Base-by-base conservation (phyloP, 371 early-diverging fungal genomes). In the Basidiobolus meristosporus region DNA sequence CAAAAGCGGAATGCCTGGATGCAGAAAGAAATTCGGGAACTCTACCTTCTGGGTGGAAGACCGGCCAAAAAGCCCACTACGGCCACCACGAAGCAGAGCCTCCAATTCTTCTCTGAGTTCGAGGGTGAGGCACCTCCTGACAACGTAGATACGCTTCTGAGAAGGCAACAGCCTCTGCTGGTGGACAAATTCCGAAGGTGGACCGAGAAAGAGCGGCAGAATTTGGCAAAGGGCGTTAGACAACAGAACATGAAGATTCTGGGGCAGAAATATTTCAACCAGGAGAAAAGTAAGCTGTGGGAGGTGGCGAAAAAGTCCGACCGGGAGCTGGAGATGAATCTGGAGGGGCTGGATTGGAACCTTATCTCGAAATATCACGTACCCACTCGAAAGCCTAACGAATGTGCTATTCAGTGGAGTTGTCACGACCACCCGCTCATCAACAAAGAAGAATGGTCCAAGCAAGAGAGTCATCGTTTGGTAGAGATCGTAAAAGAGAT, bases 391-490 rank as follows among this genome's bases (percentile, higher is more conserved):
- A 64, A 65, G 11, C 54, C 77, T 1, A 60, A 53, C 11, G 80
- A 83, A 52, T 85, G 83, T 40, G 56, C 70, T 23, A 85, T 82
- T 35, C 82, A 77, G 45, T 85, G 84, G 83, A 75, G 77, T 3
- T 69, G 70, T n/a, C 78, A 76, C 40, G 83, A 78, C 36, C 84
- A 85, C 50, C 86, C 86, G 1, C 59, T 60, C 5, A 80, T 85
- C 53, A 83, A 82, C 52, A 73, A 74, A 42, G 56, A 47, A 31
- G 67, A 65, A 11, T 85, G 82, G 82, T 52, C 67, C 1, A 58
- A 55, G 18, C 39, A 50, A 18, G 86, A 85, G 50, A 51, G 66
- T 12, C 34, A 46, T 20, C 46, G 48, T 18, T 51, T 85, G 21
- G 46, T 42, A 0, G 36, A 50, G 12, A 42, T 76, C 0, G 80